Conservation (phyloP, 2,329 filamentous ascomycete species). For the Capronia epimyces region DNA sequence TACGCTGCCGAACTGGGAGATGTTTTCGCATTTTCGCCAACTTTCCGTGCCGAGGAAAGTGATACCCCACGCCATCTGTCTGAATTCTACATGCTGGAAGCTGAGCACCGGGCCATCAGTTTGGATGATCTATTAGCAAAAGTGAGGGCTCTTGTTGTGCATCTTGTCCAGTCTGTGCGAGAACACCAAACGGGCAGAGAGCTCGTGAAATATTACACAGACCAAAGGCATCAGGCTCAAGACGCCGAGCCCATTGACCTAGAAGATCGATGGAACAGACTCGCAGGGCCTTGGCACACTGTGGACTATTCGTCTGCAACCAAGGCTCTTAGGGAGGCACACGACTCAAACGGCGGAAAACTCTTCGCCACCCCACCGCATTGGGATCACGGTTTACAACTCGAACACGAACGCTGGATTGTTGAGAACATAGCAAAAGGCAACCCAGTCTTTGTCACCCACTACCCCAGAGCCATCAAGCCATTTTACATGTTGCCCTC, state of each 20-base stretch:
- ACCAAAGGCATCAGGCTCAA: slow-evolving; percentile 21
- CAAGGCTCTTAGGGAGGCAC: slow-evolving; percentile 57
- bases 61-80: slow-evolving; percentile 90
- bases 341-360: slow-evolving; percentile 41
- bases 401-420: slow-evolving; percentile 88
- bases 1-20: slow-evolving; percentile 80
- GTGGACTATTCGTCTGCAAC: slow-evolving; percentile 81
- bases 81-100: slow-evolving; percentile 99
- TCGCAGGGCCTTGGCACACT: slow-evolving; percentile 66
- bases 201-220: slow-evolving; percentile 41
- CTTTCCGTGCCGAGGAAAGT: slow-evolving; percentile 87
- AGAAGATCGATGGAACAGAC: slow-evolving; percentile 62
- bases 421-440: slow-evolving; percentile 61
- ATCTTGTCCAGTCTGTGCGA: slow-evolving; percentile 13
- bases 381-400: slow-evolving; percentile 71
- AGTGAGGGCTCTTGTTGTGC: slow-evolving; percentile 70
- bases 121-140: slow-evolving; percentile 68
- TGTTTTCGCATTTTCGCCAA: slow-evolving; percentile 91
- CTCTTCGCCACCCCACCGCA: slow-evolving; percentile 62
- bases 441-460: slow-evolving; percentile 78
- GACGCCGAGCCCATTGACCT: slow-evolving; percentile 18
- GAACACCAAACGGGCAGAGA: slow-evolving; percentile 46
- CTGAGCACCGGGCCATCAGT: slow-evolving; percentile 68
- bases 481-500: slow-evolving; percentile 81
- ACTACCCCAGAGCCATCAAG: slow-evolving; percentile 85